These are phyloP conservation scores for Claviceps pazoutovae DNA, from an alignment of 2,329 filamentous ascomycete genomes.

Conservation along the genomic window DNA sequence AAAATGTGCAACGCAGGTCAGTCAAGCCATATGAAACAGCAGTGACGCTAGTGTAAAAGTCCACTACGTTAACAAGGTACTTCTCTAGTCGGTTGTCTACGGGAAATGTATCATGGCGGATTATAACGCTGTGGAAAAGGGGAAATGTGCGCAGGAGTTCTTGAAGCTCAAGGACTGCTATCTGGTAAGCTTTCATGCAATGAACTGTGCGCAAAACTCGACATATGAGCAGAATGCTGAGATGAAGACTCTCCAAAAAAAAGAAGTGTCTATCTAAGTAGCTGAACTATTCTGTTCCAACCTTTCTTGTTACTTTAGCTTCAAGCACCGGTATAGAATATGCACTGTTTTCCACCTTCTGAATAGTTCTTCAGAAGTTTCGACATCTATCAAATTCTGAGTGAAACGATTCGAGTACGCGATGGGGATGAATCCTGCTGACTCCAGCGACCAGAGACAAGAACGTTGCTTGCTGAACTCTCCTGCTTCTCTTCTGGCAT, in stretches of 20 bases:
- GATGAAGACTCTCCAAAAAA: conserved; percentile 15
- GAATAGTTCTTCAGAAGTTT: too few relatives aligned
- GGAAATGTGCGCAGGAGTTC: conserved; percentile 79
- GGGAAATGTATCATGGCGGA: conserved; percentile 85
- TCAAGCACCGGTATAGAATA: too few relatives aligned
- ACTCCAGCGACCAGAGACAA: conserved; percentile 57
- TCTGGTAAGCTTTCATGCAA: conserved; percentile 41
- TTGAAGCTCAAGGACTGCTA: conserved; percentile 77
- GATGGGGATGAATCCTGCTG: conserved; percentile 31
- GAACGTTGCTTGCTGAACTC: conserved; percentile 66
- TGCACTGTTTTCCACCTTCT: too few relatives aligned
- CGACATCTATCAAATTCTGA: neutral
- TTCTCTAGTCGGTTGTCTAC: conserved; percentile 59
- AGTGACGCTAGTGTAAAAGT: neutral
- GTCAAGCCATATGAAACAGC: conserved; percentile 4
- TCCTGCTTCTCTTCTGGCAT: conserved; percentile 78
- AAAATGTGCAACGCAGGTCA: conserved; percentile 41
- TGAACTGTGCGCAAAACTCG: neutral
- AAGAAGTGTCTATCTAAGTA: too few relatives aligned
- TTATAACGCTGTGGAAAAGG: conserved; percentile 80
- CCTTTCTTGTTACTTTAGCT: too few relatives aligned
- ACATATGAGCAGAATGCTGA: neutral
- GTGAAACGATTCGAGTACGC: neutral
- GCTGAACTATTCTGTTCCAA: too few relatives aligned
- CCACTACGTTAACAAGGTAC: neutral